Percentiles rank a stretch among this genome's conserved stretches.
These are phyloP conservation scores for Sugiyamaella xylanicola DNA, from an alignment of 1,139 yeast species.

Conservation along the genomic window DNA sequence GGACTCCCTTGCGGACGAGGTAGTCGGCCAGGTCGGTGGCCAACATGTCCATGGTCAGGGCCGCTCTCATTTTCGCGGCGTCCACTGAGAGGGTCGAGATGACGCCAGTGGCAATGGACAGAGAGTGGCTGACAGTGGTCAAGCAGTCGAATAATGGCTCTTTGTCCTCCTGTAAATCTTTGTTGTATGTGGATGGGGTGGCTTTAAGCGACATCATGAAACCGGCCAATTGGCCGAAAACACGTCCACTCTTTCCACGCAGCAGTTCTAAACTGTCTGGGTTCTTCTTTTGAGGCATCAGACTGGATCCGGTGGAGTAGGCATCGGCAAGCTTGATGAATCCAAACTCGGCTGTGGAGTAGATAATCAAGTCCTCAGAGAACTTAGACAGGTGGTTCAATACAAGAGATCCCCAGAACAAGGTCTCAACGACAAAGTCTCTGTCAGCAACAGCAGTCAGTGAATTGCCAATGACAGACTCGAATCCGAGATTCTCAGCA, in stretches of 20 bases:
- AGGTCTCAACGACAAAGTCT: conserved; percentile 94
- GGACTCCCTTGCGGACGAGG: conserved; percentile 95
- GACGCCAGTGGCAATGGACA: conserved; percentile 94
- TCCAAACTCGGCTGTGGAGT: conserved; percentile 97
- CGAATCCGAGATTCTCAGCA: conserved; percentile 76
- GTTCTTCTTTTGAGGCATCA: conserved; percentile 99
- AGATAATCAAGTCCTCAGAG: conserved; percentile 91
- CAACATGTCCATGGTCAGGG: conserved; percentile 97
- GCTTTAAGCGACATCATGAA: conserved; percentile 95
- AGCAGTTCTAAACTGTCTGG: conserved; percentile 94
- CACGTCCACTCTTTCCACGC: conserved; percentile 97
- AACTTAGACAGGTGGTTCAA: conserved; percentile 94
- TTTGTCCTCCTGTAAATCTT: conserved; percentile 98
- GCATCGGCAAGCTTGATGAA: conserved; percentile 94
- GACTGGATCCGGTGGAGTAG: conserved; percentile 95
- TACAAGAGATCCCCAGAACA: conserved; percentile 95
- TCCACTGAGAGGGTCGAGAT: conserved; percentile 78
- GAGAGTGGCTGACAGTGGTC: conserved; percentile 88
- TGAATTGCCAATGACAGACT: conserved; percentile 89
- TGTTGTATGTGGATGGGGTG: conserved; percentile 95
- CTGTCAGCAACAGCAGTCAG: conserved; percentile 94
- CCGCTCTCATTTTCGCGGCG: conserved; percentile 74
- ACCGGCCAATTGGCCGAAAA: conserved; percentile 91
- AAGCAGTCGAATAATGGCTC: conserved; percentile 94
- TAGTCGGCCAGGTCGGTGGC: conserved; percentile 98